Conservation (phyloP, 2,329 filamentous ascomycete genomes). For the Aspergillus latus region DNA sequence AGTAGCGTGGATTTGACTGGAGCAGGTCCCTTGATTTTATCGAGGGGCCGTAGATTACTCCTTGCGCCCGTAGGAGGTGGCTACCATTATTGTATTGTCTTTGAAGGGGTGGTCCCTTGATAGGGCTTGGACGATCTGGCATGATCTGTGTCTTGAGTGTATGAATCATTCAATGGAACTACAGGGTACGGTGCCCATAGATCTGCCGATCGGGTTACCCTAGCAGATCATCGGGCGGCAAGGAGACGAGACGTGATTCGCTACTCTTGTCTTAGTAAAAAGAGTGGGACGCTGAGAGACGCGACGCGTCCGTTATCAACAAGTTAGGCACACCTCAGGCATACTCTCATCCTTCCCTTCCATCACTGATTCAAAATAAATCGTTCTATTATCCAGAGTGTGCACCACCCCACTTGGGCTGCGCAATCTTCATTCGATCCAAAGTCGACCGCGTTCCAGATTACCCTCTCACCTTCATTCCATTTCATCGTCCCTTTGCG, state of each 20-base stretch:
- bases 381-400: slow-evolving; percentile 18
- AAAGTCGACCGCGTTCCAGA: slow-evolving; percentile 20
- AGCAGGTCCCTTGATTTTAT: no score
- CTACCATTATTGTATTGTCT: no score
- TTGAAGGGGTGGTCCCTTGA: no score
- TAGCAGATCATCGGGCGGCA: slow-evolving; percentile 14
- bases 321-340: slow-evolving; percentile 14
- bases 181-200: no score
- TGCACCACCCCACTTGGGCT: slow-evolving; percentile 23
- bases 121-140: no score
- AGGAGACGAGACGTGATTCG: slow-evolving; percentile 13
- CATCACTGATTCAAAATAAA: slow-evolving; percentile 17
- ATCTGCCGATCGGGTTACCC: no score
- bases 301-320: slow-evolving; percentile 17
- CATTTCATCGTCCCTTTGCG: not conserved
- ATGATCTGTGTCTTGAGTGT: no score
- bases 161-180: no score
- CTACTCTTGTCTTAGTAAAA: not conserved
- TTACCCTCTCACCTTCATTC: slow-evolving; percentile 3
- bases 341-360: slow-evolving; percentile 1
- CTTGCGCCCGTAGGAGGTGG: no score
- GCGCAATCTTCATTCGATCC: slow-evolving; percentile 21
- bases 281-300: no score
- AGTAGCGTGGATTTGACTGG: not conserved
- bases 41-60: no score